phyloP scores from a whole-genome alignment of 257 asterid genomes.

The Primulina tabacum region DNA sequence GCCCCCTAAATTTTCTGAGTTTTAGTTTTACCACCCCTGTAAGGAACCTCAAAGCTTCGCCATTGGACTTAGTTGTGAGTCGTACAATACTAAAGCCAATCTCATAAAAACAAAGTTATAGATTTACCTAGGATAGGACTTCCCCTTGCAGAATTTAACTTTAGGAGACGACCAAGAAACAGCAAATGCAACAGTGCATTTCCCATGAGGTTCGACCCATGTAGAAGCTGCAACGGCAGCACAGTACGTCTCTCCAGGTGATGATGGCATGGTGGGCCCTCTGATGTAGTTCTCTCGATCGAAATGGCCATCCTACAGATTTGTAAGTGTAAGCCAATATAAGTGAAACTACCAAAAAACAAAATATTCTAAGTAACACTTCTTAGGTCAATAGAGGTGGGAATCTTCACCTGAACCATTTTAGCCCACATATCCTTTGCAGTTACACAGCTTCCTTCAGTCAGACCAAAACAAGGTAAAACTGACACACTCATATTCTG shows the following conservation, averaged over 20 bases:
- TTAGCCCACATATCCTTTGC: constrained; percentile 97
- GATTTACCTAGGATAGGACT: constrained; percentile 78
- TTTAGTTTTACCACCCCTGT: not conserved
- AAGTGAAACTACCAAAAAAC: not conserved
- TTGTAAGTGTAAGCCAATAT: constrained; percentile 19
- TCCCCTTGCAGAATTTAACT: constrained; percentile 93
- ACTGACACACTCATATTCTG: constrained; percentile 92
- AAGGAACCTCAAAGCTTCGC: not conserved
- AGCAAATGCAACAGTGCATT: constrained; percentile 85
- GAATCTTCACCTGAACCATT: constrained; percentile 67
- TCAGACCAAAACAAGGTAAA: constrained; percentile 86
- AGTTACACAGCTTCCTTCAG: constrained; percentile 76
- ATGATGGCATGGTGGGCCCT: constrained; percentile 84
- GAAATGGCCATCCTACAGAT: constrained; percentile 80
- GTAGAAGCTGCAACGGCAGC: constrained; percentile 62
- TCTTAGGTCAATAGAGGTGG: constrained; percentile 3
- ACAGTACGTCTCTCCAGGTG: constrained; percentile 86
- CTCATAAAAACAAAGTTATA: constrained; percentile 4
- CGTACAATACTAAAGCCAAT: constrained; percentile 1
- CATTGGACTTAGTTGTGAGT: not conserved
- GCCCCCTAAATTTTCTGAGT: not conserved
- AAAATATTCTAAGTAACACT: not conserved
- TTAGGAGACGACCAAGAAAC: constrained; percentile 96
- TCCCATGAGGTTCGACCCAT: constrained; percentile 98
- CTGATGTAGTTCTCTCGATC: constrained; percentile 70